Conservation (phyloP, 108 stramenopile species). For the Chaetoceros muelleri region DNA sequence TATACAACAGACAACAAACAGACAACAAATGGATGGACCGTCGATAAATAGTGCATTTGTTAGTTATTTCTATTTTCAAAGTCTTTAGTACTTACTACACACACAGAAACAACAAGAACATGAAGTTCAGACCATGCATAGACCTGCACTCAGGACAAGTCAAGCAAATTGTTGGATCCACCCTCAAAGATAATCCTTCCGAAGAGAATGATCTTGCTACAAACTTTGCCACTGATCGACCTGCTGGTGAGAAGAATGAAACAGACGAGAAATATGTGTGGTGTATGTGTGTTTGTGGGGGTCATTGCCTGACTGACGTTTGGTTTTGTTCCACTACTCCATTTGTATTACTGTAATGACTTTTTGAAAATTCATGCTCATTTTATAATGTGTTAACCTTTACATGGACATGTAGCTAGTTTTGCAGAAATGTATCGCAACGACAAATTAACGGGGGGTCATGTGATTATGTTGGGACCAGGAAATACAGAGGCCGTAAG, state of each 20-base stretch:
- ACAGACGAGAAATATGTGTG: too few species aligned
- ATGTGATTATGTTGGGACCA: constrained; percentile 95
- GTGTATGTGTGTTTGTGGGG: too few species aligned
- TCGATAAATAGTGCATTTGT: neutral
- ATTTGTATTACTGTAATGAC: neutral
- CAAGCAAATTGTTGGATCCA: constrained; percentile 97
- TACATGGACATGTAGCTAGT: too few species aligned
- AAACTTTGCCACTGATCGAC: constrained; percentile 84
- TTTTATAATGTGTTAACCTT: neutral
- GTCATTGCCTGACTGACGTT: too few species aligned
- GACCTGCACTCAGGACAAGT: constrained; percentile 95
- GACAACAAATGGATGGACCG: too few species aligned
- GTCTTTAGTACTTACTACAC: neutral
- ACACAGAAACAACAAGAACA: constrained; percentile 7
- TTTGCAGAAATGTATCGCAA: constrained; percentile 70
- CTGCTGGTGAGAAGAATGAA: too few species aligned
- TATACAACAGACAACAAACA: too few species aligned
- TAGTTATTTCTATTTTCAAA: too few species aligned
- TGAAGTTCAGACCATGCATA: constrained; percentile 98
- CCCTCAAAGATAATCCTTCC: constrained; percentile 40
- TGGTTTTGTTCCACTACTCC: neutral
- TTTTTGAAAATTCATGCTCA: neutral
- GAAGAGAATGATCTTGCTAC: constrained; percentile 33
- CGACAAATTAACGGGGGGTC: constrained; percentile 84
- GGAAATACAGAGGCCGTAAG: constrained; percentile 79